phyloP scores from a whole-genome alignment of 2,329 filamentous ascomycete species.

The Ophiostoma sp. region DNA sequence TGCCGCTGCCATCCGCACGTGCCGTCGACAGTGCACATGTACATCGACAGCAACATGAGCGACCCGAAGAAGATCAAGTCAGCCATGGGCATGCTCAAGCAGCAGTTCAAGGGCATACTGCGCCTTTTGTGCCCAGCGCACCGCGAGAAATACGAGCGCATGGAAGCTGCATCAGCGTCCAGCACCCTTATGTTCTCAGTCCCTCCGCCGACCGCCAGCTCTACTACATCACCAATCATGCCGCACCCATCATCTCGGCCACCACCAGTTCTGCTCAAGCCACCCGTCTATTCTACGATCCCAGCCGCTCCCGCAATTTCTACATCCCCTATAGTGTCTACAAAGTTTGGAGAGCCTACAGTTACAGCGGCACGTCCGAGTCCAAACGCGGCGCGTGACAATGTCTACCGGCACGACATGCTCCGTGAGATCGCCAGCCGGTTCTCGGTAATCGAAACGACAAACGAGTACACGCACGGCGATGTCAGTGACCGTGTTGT shows the following conservation, averaged over 20 bases:
- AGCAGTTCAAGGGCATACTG: neutral
- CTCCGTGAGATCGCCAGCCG: slow-evolving; percentile 23
- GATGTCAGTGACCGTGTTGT: slow-evolving; percentile 25
- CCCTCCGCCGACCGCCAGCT: neutral
- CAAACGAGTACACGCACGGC: slow-evolving; percentile 24
- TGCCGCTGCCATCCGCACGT: slow-evolving; percentile 27
- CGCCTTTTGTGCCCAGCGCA: neutral
- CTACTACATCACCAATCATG: too few relatives aligned
- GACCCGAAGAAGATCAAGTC: neutral
- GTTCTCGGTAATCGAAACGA: neutral
- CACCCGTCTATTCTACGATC: too few relatives aligned
- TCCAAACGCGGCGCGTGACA: slow-evolving; percentile 19
- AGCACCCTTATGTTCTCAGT: neutral
- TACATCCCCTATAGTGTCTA: too few relatives aligned
- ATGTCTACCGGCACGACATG: slow-evolving; percentile 22
- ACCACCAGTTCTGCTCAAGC: neutral
- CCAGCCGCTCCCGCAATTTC: neutral
- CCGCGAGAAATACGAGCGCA: slow-evolving; percentile 10
- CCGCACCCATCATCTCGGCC: neutral
- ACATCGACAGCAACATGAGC: slow-evolving; percentile 21
- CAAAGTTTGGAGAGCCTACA: neutral
- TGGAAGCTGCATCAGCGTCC: slow-evolving; percentile 14
- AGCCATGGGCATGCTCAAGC: neutral
- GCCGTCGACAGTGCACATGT: slow-evolving; percentile 25
- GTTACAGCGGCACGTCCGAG: neutral